Evolutionary conservation across 2,329 filamentous ascomycete species (phyloP).

Genomic region (Aspergillus pseudoglaucus): DNA sequence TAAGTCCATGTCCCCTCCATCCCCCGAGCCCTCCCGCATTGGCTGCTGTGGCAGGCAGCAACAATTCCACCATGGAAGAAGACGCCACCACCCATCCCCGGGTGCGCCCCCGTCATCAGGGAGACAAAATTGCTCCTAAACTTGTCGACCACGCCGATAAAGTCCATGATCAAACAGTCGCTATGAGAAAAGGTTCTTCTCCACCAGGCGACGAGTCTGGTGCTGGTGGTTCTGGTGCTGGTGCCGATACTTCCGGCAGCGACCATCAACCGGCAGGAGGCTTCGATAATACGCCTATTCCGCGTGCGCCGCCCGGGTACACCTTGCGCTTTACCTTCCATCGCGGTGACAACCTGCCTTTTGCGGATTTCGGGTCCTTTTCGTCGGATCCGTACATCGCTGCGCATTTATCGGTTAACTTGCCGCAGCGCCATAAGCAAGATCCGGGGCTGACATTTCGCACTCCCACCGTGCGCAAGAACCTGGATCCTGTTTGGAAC

Average conservation of each 20-base stretch:
- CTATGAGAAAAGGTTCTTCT: conserved; percentile 14
- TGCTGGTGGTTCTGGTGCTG: not conserved
- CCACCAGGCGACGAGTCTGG: not conserved
- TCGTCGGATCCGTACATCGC: conserved; percentile 79
- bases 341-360: conserved; percentile 70
- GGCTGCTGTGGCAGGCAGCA: conserved; percentile 1
- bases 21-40: not conserved
- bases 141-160: conserved; percentile 35
- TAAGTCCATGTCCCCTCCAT: not conserved
- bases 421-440: conserved; percentile 76
- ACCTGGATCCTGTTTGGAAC: conserved; percentile 72
- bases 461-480: conserved; percentile 67
- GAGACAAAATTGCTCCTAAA: conserved; percentile 33
- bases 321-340: conserved; percentile 82
- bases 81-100: conserved; percentile 11
- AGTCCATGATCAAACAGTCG: conserved; percentile 29
- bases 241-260: not conserved
- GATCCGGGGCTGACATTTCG: conserved; percentile 69
- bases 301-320: conserved; percentile 67
- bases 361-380: conserved; percentile 68
- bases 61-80: conserved; percentile 6
- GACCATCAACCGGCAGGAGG: conserved; percentile 60
- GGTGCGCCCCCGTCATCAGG: conserved; percentile 15
- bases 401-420: conserved; percentile 64
- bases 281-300: conserved; percentile 72